Base-by-base conservation (phyloP, 768 basidiomycete genomes). In the Suillus subluteus region DNA sequence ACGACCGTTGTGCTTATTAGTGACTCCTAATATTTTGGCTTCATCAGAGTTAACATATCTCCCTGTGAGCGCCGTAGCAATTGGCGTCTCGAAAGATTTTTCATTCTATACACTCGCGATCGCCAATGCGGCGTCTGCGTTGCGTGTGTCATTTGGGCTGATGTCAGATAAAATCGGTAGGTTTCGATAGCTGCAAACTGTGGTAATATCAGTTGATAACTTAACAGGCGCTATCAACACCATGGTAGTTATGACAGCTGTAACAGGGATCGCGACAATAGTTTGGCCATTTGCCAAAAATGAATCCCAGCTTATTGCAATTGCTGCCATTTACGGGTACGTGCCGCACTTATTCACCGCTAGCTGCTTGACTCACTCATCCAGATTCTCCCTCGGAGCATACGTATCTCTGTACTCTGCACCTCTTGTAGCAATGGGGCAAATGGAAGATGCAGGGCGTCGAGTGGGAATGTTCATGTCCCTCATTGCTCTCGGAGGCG, bases 321-420 rank as follows among this genome's bases (percentile, higher is more conserved):
- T 93, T 43, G 81, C 86, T 0, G 72, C 91, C 12, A 68, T 88
- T 13, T 94, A 92, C 70, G 91, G 91, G 87, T 91, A 43, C 21
- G 63, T 11, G 83, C 75, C 18, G 21, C n/a, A n/a, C 50, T 68
- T 37, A 40, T 40, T 26, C 16, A 30, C 18, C 3, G 48, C 23
- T 26, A 41, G 6, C n/a, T 44, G 18, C 43, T 54, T 30, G 16
- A 62, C 56, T 62, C n/a, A 58, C 35, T 16, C 4, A 2, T 62
- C 21, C 63, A 90, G 90, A 0, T 82, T 90, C 61, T 78, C 84
- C 0, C 89, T 86, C 0, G 92, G 92, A 4, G 81, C 85, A 1
- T 91, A 86, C 66, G 84, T 86, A 7, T 83, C 86, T 18, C 76
- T 92, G 7, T 71, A 90, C 38, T 73, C 81, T 1, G 82, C 83